Percentiles rank a stretch among this genome's conserved stretches.
Conservation (phyloP, 257 asterid genomes). For the Penstemon eatonii region DNA sequence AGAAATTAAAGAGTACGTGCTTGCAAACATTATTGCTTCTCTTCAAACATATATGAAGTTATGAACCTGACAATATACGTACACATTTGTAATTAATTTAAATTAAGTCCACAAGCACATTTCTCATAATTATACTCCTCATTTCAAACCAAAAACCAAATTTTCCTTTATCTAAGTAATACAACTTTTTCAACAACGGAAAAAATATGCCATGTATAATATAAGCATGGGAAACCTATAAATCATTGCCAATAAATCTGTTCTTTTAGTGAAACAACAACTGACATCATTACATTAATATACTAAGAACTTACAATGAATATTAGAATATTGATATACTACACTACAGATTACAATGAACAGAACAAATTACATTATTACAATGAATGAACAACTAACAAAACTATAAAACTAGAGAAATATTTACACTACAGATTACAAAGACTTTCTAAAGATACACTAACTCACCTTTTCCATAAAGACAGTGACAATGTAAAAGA, state of each 20-base stretch:
- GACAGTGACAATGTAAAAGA: neutral
- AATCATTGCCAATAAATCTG: neutral
- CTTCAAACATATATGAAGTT: neutral
- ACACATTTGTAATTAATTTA: conserved; percentile 16
- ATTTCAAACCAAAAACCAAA: neutral
- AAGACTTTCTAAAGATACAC: too few relatives aligned
- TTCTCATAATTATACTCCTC: conserved; percentile 2
- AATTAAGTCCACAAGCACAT: neutral
- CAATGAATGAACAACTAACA: too few relatives aligned
- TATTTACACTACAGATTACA: too few relatives aligned
- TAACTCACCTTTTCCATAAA: too few relatives aligned
- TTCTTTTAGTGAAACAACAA: too few relatives aligned
- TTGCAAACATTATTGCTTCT: neutral
- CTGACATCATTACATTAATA: too few relatives aligned
- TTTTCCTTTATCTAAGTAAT: neutral
- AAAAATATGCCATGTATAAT: neutral
- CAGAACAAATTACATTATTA: too few relatives aligned
- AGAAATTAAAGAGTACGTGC: neutral
- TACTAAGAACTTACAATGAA: too few relatives aligned
- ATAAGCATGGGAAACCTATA: neutral
- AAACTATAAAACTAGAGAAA: too few relatives aligned
- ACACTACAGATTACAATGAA: too few relatives aligned
- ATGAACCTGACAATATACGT: conserved; percentile 11
- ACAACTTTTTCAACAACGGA: neutral
- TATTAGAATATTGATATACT: too few relatives aligned